Evolutionary conservation across 352 stramenopile genomes (phyloP).

Genomic region (Phytopythium helicoides): DNA sequence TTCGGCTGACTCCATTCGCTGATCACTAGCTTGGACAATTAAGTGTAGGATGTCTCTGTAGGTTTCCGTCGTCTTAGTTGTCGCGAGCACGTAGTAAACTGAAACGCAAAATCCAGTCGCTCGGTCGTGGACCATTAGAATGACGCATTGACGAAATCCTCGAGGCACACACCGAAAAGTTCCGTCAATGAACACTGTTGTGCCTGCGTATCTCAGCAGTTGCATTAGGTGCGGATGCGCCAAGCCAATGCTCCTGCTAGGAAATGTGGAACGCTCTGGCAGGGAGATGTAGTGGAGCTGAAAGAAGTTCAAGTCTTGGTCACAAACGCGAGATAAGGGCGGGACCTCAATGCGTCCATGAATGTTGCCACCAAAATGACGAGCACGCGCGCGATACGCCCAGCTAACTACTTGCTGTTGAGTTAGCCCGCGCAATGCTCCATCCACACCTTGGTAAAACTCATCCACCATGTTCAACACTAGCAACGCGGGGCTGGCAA

Average conservation of each 20-base stretch:
- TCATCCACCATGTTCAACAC: too few species aligned
- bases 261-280: too few species aligned
- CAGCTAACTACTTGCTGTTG: too few species aligned
- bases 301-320: too few species aligned
- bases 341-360: too few species aligned
- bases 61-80: constrained; percentile 4
- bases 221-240: constrained; percentile 13
- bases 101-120: constrained; percentile 7
- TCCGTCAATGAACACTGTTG: constrained; percentile 21
- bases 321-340: too few species aligned
- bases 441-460: too few species aligned
- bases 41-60: constrained; percentile 12
- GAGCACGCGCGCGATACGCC: too few species aligned
- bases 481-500: too few species aligned
- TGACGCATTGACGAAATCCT: constrained; percentile 15
- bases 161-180: constrained; percentile 12
- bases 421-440: too few species aligned
- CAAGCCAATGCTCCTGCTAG: constrained; percentile 18
- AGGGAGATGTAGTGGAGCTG: too few species aligned
- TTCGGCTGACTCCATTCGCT: constrained; percentile 5
- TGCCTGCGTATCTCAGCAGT: constrained; percentile 11
- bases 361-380: too few species aligned
- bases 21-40: constrained; percentile 1
- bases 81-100: constrained; percentile 5
- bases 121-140: constrained; percentile 14